Conservation (phyloP, 1,284 basidiomycete species). For the Pyrrhoderma lamaoense region DNA sequence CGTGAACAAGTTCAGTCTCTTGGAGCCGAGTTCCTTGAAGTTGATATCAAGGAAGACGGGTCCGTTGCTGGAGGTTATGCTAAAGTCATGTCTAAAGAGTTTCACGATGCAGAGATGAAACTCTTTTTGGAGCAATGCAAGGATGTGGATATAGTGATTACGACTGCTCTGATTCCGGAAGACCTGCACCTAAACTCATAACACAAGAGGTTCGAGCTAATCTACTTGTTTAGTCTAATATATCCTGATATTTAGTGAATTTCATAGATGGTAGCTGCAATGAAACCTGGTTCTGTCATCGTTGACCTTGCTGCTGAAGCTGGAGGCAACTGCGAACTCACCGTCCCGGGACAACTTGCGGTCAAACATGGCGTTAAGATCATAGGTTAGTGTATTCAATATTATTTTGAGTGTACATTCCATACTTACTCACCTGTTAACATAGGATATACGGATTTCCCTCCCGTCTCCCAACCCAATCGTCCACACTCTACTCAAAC, state of each 20-base stretch:
- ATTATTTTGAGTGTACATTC: neutral
- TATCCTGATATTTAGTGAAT: neutral
- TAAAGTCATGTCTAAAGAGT: constrained; percentile 88
- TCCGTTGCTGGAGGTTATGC: constrained; percentile 77
- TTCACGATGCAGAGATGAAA: constrained; percentile 83
- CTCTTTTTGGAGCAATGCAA: constrained; percentile 80
- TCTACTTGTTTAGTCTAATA: neutral
- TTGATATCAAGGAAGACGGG: constrained; percentile 70
- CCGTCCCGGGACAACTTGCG: constrained; percentile 63
- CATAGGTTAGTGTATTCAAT: constrained; percentile 46
- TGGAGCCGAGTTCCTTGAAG: constrained; percentile 81
- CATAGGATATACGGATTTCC: constrained; percentile 71
- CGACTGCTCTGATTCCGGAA: constrained; percentile 81
- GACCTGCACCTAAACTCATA: constrained; percentile 77
- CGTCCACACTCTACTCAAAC: constrained; percentile 82
- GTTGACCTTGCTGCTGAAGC: constrained; percentile 81
- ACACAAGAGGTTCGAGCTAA: constrained; percentile 45
- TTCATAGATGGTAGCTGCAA: constrained; percentile 63
- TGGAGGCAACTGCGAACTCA: constrained; percentile 79
- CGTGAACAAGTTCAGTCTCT: constrained; percentile 83
- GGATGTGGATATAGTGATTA: constrained; percentile 82
- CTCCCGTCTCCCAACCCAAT: constrained; percentile 77
- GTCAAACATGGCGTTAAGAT: constrained; percentile 69
- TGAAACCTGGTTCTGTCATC: constrained; percentile 83
- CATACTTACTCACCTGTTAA: constrained; percentile 6